Conservation (phyloP, 441 rosid genomes). For the Gossypium gossypioides region DNA sequence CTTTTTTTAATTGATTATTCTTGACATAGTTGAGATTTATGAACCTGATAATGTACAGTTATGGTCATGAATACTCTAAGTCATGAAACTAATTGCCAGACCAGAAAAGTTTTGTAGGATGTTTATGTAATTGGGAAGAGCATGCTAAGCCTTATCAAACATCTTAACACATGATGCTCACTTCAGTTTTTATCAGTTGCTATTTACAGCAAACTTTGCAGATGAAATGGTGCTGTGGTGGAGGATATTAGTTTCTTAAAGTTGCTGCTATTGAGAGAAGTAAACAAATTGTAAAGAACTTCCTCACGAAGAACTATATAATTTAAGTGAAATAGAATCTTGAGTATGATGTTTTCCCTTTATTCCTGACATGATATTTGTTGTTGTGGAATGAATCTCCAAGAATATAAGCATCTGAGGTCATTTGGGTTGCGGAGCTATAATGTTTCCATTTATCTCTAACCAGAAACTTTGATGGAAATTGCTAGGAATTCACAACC, state of each 20-base stretch:
- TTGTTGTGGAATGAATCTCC: background rate
- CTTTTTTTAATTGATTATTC: background rate
- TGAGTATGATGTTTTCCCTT: background rate
- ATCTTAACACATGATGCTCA: background rate
- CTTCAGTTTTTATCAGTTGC: background rate
- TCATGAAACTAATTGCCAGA: background rate
- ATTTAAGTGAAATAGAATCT: background rate
- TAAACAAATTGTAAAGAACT: background rate
- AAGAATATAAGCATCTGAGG: background rate
- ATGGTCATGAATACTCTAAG: background rate
- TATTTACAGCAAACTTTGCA: background rate
- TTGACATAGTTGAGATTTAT: background rate
- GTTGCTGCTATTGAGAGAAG: conserved; percentile 7
- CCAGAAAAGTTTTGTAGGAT: background rate
- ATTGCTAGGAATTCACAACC: conserved; percentile 2
- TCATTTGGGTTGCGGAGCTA: background rate
- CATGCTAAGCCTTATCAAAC: background rate
- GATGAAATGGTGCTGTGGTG: conserved; percentile 5
- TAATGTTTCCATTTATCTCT: background rate
- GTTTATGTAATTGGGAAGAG: background rate
- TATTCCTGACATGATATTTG: background rate
- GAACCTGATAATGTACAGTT: background rate
- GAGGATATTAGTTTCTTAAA: background rate
- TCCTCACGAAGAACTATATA: background rate
- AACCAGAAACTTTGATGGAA: background rate